These are phyloP conservation scores for Mycena epipterygia DNA, from an alignment of 768 basidiomycete species.

Conservation along the genomic window DNA sequence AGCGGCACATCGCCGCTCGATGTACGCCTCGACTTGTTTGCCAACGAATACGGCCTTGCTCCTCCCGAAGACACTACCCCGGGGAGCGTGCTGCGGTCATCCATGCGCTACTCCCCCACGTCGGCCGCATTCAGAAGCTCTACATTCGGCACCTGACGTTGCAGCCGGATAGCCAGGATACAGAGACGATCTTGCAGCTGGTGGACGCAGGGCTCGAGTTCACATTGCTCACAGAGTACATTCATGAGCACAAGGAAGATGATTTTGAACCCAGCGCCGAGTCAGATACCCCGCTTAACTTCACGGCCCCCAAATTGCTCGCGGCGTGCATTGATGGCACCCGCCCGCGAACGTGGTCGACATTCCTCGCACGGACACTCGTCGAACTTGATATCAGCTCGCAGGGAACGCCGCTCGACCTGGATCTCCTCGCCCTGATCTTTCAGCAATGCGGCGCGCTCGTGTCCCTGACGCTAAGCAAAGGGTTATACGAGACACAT, in stretches of 20 bases:
- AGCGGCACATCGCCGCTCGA: conserved; percentile 7
- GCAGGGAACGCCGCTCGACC: neutral
- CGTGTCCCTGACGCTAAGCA: conserved; percentile 1
- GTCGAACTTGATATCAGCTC: conserved; percentile 7
- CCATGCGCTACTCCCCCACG: conserved; percentile 12
- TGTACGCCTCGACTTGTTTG: conserved; percentile 8
- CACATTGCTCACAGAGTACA: conserved; percentile 16
- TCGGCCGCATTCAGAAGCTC: conserved; percentile 18
- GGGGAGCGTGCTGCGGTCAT: conserved; percentile 15
- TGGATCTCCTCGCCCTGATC: neutral
- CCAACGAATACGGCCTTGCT: conserved; percentile 17
- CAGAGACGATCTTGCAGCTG: neutral
- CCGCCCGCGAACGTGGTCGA: conserved; percentile 10
- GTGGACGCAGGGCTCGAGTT: conserved; percentile 12
- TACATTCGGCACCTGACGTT: conserved; percentile 19
- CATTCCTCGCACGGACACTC: conserved; percentile 2
- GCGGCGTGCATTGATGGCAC: conserved; percentile 11
- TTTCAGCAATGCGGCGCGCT: conserved; percentile 12
- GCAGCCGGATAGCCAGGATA: conserved; percentile 12
- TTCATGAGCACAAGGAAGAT: neutral
- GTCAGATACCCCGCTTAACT: neutral
- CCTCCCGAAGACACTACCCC: conserved; percentile 4
- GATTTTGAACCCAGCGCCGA: neutral
- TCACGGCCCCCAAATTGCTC: conserved; percentile 6
- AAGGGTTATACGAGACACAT: neutral